phyloP scores from a whole-genome alignment of 2,329 filamentous ascomycete species.

The Colletotrichum sublineola region DNA sequence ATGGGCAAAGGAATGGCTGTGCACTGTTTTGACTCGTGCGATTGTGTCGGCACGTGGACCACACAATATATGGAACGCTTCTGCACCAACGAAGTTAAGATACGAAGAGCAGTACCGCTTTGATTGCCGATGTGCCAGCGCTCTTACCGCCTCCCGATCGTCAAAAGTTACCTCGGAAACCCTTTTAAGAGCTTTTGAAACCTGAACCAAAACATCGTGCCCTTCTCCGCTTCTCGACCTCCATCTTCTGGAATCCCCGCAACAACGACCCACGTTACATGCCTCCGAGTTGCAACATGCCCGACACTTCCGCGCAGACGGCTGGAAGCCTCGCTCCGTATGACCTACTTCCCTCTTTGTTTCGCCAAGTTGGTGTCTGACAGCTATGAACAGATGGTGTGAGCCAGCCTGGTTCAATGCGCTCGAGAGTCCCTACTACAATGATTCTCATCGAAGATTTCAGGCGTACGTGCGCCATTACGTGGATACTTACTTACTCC shows the following conservation, averaged over 20 bases:
- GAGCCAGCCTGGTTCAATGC: conserved; percentile 50
- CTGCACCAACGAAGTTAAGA: conserved; percentile 9
- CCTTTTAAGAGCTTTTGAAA: not conserved
- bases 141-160: not conserved
- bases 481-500: conserved; percentile 69
- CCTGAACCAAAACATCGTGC: not conserved
- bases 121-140: not conserved
- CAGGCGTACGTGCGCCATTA: conserved; percentile 70
- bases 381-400: conserved; percentile 21
- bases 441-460: conserved; percentile 69
- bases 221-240: not conserved
- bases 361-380: not conserved
- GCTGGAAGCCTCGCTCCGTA: conserved; percentile 27
- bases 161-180: not conserved
- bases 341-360: not conserved
- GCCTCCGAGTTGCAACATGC: not conserved
- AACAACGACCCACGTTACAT: not conserved
- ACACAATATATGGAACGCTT: not conserved
- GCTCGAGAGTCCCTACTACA: conserved; percentile 69
- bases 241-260: not conserved
- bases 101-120: not conserved
- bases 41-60: too few relatives aligned
- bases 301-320: not conserved
- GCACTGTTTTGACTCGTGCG: too few relatives aligned
- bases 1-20: not conserved